These are phyloP conservation scores for Blepharisma stoltei DNA, from an alignment of 73 alveolate genomes.

Conservation along the genomic window DNA sequence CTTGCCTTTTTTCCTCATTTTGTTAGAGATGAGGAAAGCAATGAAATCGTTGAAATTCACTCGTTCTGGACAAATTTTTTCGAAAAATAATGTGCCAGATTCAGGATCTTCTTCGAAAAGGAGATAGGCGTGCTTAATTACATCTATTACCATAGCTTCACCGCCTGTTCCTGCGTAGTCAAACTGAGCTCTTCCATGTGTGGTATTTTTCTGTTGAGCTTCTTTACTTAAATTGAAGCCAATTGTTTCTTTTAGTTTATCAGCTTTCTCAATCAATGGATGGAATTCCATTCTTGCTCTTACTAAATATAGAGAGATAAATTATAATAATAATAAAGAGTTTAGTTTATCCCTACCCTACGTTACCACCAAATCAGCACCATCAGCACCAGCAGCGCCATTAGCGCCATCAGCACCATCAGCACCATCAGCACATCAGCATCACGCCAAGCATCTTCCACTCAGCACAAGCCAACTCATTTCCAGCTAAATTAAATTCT, in stretches of 20 bases:
- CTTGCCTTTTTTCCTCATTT: background rate
- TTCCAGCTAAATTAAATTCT: too few species aligned
- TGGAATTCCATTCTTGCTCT: background rate
- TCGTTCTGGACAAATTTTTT: background rate
- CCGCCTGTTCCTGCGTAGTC: background rate
- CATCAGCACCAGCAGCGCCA: too few species aligned
- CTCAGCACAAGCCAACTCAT: too few species aligned
- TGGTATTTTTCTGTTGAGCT: background rate
- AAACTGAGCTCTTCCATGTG: too few species aligned
- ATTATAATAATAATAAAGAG: too few species aligned
- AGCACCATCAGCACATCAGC: too few species aligned
- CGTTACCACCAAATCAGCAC: too few species aligned
- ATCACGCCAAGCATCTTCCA: too few species aligned
- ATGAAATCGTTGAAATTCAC: background rate
- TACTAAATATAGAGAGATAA: background rate
- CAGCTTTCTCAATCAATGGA: background rate
- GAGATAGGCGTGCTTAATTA: background rate
- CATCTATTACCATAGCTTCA: background rate
- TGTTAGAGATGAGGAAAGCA: slow-evolving; percentile 16
- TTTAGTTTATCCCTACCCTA: too few species aligned
- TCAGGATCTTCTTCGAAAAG: background rate
- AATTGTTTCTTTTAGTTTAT: background rate
- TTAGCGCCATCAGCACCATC: too few species aligned
- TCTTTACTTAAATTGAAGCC: background rate
- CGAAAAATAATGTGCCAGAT: background rate